These are phyloP conservation scores for Claviceps digitariae DNA, from an alignment of 2,329 filamentous ascomycete genomes.

Conservation along the genomic window DNA sequence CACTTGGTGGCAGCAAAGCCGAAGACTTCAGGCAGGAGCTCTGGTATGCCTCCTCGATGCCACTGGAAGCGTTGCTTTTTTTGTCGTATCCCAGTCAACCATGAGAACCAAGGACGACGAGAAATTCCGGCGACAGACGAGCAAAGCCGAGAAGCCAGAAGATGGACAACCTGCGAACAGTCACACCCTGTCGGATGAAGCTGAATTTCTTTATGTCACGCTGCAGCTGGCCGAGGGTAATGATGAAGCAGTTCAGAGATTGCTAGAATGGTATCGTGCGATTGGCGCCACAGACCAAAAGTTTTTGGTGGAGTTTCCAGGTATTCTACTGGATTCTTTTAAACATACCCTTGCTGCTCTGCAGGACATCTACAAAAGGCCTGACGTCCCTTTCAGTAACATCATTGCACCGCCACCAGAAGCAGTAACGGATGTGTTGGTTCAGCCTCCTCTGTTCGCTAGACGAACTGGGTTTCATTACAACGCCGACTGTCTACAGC, in stretches of 20 bases:
- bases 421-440: constrained; percentile 8
- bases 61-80: constrained; percentile 25
- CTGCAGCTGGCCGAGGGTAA: constrained; percentile 16
- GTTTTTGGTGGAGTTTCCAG: constrained; percentile 47
- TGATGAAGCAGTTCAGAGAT: constrained; percentile 9
- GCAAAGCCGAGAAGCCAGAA: constrained; percentile 3
- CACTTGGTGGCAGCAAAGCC: constrained; percentile 37
- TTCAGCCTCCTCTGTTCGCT: constrained; percentile 38
- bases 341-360: constrained; percentile 41
- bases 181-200: constrained; percentile 19
- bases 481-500: constrained; percentile 22
- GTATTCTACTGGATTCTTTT: constrained; percentile 44
- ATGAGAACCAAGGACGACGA: constrained; percentile 7
- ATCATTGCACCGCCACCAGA: constrained; percentile 25
- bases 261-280: constrained; percentile 16
- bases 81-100: constrained; percentile 20
- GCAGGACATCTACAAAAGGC: constrained; percentile 33
- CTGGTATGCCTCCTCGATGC: constrained; percentile 35
- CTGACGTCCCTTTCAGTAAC: constrained; percentile 34
- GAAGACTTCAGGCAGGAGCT: constrained; percentile 33
- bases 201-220: constrained; percentile 16
- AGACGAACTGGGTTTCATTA: constrained; percentile 34
- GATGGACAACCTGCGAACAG: background rate
- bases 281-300: constrained; percentile 7
- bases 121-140: constrained; percentile 9